A percentile compares a stretch with the other conserved stretches of the same genome.
These are phyloP conservation scores for Furculomyces boomerangus DNA, from an alignment of 371 early-diverging fungal species.

Conservation along the genomic window DNA sequence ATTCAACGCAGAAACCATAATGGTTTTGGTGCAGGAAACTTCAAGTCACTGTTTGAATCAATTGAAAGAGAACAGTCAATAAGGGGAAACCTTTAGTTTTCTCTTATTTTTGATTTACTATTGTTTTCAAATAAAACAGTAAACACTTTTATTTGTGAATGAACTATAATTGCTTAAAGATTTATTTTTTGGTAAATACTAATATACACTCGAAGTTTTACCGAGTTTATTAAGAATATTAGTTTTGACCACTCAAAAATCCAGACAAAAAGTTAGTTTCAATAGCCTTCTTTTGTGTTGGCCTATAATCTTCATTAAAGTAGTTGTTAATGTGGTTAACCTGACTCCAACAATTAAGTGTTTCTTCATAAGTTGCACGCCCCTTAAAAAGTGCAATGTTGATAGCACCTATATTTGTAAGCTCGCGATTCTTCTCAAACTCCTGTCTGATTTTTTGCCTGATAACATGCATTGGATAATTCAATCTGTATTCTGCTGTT, in stretches of 20 bases:
- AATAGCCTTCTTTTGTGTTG: too few species aligned
- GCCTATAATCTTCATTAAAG: too few species aligned
- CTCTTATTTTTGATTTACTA: too few species aligned
- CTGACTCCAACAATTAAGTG: slow-evolving; percentile 91
- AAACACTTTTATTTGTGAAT: too few species aligned
- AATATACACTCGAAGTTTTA: too few species aligned
- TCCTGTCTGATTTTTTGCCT: slow-evolving; percentile 78
- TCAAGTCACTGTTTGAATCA: slow-evolving; percentile 89
- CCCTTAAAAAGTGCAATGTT: slow-evolving; percentile 81
- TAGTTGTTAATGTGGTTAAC: slow-evolving; percentile 76
- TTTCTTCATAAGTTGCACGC: slow-evolving; percentile 77
- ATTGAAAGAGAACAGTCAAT: slow-evolving; percentile 84
- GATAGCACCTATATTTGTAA: slow-evolving; percentile 55
- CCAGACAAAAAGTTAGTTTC: too few species aligned
- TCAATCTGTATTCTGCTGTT: slow-evolving; percentile 58
- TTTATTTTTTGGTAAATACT: too few species aligned
- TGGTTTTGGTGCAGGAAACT: slow-evolving; percentile 97
- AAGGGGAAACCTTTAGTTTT: slow-evolving; percentile 80
- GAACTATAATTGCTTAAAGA: too few species aligned
- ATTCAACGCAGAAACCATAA: slow-evolving; percentile 88
- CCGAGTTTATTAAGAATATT: too few species aligned
- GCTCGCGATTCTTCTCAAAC: slow-evolving; percentile 74
- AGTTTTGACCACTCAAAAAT: too few species aligned
- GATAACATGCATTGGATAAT: slow-evolving; percentile 46
- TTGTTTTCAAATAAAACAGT: too few species aligned